phyloP scores from a whole-genome alignment of 1,139 yeast species.

The Hemisphaericaspora subhashii region DNA sequence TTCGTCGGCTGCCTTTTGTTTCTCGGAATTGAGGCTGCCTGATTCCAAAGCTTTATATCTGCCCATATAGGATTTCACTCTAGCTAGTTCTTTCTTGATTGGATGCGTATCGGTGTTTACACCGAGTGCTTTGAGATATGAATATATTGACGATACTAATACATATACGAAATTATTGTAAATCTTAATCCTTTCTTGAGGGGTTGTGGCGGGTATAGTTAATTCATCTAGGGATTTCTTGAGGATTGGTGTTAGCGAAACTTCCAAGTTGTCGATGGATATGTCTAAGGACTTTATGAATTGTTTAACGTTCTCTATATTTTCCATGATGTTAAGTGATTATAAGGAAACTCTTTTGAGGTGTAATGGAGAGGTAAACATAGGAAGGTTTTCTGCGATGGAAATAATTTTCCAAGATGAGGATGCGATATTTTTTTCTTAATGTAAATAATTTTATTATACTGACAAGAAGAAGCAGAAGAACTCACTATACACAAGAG shows the following conservation, averaged over 20 bases:
- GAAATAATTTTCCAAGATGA: slow-evolving; percentile 4
- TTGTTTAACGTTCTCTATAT: slow-evolving; percentile 29
- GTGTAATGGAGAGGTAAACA: background rate
- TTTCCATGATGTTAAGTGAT: slow-evolving; percentile 38
- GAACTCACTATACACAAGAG: background rate
- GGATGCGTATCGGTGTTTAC: slow-evolving; percentile 58
- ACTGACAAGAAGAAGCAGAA: background rate
- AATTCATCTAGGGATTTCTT: slow-evolving; percentile 37
- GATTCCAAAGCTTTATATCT: slow-evolving; percentile 50
- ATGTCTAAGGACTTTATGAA: slow-evolving; percentile 29
- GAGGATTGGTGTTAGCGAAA: slow-evolving; percentile 33
- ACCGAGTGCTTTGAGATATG: slow-evolving; percentile 64
- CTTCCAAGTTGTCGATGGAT: slow-evolving; percentile 30
- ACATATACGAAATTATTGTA: slow-evolving; percentile 47
- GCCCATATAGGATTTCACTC: slow-evolving; percentile 71
- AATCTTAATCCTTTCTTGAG: slow-evolving; percentile 36
- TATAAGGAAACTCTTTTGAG: background rate
- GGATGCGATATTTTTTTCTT: slow-evolving; percentile 4
- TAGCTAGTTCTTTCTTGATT: slow-evolving; percentile 65
- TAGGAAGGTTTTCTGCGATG: background rate
- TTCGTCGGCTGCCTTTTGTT: slow-evolving; percentile 20
- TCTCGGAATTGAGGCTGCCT: slow-evolving; percentile 18
- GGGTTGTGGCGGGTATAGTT: slow-evolving; percentile 21
- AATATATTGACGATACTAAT: slow-evolving; percentile 46
- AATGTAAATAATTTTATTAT: too few species aligned